phyloP scores from a whole-genome alignment of 2,329 filamentous ascomycete genomes.

The Aspergillus flavus region DNA sequence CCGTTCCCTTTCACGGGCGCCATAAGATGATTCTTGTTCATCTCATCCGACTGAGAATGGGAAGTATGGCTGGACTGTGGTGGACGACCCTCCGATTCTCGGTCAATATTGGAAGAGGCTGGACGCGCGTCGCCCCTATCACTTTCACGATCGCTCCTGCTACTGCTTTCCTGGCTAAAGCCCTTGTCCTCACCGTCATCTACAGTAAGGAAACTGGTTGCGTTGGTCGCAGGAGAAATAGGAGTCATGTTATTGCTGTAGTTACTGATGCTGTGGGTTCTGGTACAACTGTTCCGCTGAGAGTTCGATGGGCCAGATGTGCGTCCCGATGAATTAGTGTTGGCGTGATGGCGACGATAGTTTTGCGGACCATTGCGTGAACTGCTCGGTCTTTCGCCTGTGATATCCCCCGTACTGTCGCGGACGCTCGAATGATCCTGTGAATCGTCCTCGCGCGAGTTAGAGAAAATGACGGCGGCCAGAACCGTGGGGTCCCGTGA shows the following conservation, averaged over 20 bases:
- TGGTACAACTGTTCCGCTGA: slow-evolving; percentile 41
- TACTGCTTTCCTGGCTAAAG: slow-evolving; percentile 29
- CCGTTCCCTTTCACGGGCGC: slow-evolving; percentile 25
- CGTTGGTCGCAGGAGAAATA: slow-evolving; percentile 47
- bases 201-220: slow-evolving; percentile 46
- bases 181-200: slow-evolving; percentile 46
- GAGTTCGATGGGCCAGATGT: slow-evolving; percentile 37
- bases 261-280: slow-evolving; percentile 45
- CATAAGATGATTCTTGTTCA: slow-evolving; percentile 26
- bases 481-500: slow-evolving; percentile 30
- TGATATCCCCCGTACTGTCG: slow-evolving; percentile 18
- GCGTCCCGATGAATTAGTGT: slow-evolving; percentile 38
- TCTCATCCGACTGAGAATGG: slow-evolving; percentile 27
- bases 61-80: slow-evolving; percentile 28
- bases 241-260: slow-evolving; percentile 47
- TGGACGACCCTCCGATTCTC: slow-evolving; percentile 24
- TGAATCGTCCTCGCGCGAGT: slow-evolving; percentile 19
- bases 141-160: slow-evolving; percentile 32
- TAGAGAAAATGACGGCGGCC: slow-evolving; percentile 33
- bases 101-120: slow-evolving; percentile 30
- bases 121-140: slow-evolving; percentile 34
- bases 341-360: slow-evolving; percentile 32
- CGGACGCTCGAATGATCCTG: slow-evolving; percentile 16
- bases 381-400: slow-evolving; percentile 31
- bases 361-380: slow-evolving; percentile 29